Conservation (phyloP, 306 rosid species). For the Spatholobus suberectus region DNA sequence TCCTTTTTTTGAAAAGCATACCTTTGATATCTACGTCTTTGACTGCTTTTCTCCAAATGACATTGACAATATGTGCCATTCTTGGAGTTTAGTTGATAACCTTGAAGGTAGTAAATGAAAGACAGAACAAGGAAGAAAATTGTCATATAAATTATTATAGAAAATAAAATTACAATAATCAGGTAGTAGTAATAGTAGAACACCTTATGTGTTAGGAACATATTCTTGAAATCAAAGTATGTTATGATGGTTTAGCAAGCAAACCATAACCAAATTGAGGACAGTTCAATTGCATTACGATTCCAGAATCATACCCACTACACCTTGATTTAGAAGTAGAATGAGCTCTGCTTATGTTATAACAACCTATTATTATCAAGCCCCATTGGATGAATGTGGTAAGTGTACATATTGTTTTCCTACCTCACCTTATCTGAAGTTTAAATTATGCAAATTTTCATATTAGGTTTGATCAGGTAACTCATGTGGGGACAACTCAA, state of each 20-base stretch:
- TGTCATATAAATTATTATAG: neutral
- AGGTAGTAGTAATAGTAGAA: too few species aligned
- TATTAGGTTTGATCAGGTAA: neutral
- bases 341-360: neutral
- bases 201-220: too few species aligned
- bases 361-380: neutral
- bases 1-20: neutral
- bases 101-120: conserved; percentile 41
- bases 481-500: neutral
- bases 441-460: neutral
- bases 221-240: too few species aligned
- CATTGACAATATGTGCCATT: conserved; percentile 92
- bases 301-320: too few species aligned
- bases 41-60: conserved; percentile 87
- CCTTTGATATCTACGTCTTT: conserved; percentile 84
- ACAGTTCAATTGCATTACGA: too few species aligned
- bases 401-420: neutral
- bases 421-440: neutral
- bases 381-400: neutral
- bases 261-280: too few species aligned
- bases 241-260: too few species aligned
- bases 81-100: conserved; percentile 92
- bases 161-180: neutral
- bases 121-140: conserved; percentile 15
- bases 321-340: too few species aligned